Conservation (phyloP, 495 filamentous ascomycete genomes). For the Bombardia bombarda region DNA sequence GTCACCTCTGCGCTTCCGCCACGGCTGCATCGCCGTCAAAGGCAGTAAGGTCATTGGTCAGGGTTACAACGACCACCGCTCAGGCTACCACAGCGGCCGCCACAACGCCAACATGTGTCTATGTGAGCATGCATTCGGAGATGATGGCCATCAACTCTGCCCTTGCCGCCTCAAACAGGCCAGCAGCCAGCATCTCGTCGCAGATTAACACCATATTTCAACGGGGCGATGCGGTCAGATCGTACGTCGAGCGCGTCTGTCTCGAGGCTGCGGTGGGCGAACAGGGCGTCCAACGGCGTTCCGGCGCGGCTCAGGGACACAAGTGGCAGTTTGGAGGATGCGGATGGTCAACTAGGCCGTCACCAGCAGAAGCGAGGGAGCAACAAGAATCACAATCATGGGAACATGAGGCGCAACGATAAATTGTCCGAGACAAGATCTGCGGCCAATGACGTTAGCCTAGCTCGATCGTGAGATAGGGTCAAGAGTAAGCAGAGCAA, state of each 20-base stretch:
- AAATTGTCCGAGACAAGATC: too few relatives aligned
- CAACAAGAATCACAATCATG: slow-evolving; percentile 10
- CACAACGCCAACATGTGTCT: slow-evolving; percentile 26
- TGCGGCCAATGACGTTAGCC: too few relatives aligned
- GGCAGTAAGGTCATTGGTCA: slow-evolving; percentile 45
- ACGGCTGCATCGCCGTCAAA: slow-evolving; percentile 43
- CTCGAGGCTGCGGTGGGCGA: slow-evolving; percentile 15
- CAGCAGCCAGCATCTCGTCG: slow-evolving; percentile 36
- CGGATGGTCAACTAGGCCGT: slow-evolving; percentile 32
- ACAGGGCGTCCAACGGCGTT: slow-evolving; percentile 8
- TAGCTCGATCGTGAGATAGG: too few relatives aligned
- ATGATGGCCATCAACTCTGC: slow-evolving; percentile 50
- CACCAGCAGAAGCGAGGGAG: slow-evolving; percentile 16
- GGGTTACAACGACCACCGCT: slow-evolving; percentile 40
- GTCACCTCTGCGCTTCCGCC: slow-evolving; percentile 41
- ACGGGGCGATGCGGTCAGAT: slow-evolving; percentile 34
- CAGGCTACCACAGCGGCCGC: slow-evolving; percentile 29
- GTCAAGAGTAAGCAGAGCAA: too few relatives aligned
- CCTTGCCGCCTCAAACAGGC: slow-evolving; percentile 32
- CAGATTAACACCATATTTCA: too few relatives aligned
- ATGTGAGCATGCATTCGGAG: slow-evolving; percentile 47
- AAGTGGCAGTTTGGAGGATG: slow-evolving; percentile 39
- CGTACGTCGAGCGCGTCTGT: slow-evolving; percentile 37
- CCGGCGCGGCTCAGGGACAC: slow-evolving; percentile 30
- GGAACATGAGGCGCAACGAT: neutral